These are phyloP conservation scores for Nymphaea colorata DNA, from an alignment of 164 flowering plant species.

Conservation along the genomic window DNA sequence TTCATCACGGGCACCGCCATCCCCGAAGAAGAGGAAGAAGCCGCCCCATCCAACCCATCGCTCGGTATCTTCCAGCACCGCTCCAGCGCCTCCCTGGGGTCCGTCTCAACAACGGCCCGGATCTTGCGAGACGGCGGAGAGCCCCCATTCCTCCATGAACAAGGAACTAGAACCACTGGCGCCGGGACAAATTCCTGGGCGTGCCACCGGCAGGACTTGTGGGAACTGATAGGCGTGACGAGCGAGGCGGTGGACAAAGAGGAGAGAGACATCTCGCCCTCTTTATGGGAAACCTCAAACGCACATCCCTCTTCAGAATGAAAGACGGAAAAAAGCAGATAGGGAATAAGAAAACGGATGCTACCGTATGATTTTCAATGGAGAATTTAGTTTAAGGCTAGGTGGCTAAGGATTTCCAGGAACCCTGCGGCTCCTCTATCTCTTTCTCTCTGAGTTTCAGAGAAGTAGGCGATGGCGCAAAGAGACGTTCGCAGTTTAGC, in stretches of 20 bases:
- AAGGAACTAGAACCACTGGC: background rate
- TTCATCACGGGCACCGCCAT: slow-evolving; percentile 46
- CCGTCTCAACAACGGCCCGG: slow-evolving; percentile 29
- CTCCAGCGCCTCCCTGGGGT: slow-evolving; percentile 34
- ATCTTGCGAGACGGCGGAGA: slow-evolving; percentile 6
- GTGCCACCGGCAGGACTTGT: background rate
- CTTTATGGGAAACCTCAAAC: background rate
- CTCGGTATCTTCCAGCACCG: slow-evolving; percentile 41
- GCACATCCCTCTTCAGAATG: background rate
- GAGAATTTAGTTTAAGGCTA: too few relatives aligned
- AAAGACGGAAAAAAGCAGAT: background rate
- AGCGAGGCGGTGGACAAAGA: background rate
- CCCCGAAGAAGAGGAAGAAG: slow-evolving; percentile 14
- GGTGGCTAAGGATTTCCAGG: too few relatives aligned
- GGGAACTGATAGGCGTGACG: background rate
- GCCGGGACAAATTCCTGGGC: background rate
- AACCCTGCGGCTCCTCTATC: too few relatives aligned
- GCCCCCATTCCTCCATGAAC: slow-evolving; percentile 3
- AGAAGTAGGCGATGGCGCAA: too few relatives aligned
- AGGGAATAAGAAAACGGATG: background rate
- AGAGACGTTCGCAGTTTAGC: too few relatives aligned
- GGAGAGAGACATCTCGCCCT: background rate
- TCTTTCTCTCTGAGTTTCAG: too few relatives aligned
- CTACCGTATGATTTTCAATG: too few relatives aligned
- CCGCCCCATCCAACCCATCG: slow-evolving; percentile 3